phyloP scores from a whole-genome alignment of 2,329 filamentous ascomycete species.

The Stachybotrys elegans region DNA sequence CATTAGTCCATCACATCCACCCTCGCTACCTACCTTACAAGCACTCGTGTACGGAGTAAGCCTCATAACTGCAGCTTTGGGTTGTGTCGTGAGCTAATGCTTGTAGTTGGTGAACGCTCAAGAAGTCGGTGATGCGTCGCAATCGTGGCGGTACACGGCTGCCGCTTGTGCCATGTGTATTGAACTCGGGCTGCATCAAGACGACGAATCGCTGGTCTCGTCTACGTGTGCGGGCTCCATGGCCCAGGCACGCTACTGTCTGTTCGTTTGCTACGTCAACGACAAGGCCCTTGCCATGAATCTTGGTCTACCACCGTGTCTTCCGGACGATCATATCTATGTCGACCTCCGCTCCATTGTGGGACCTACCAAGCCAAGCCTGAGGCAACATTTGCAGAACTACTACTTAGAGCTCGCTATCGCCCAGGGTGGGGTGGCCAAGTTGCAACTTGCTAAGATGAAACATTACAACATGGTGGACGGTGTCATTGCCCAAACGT shows the following conservation, averaged over 20 bases:
- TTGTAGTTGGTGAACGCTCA: neutral
- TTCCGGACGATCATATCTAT: neutral
- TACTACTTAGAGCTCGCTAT: neutral
- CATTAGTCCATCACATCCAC: neutral
- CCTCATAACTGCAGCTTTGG: neutral
- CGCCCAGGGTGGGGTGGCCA: neutral
- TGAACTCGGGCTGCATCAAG: neutral
- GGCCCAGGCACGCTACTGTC: neutral
- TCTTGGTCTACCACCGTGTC: neutral
- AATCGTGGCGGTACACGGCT: neutral
- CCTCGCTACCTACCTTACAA: neutral
- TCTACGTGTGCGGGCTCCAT: neutral
- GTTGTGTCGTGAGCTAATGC: neutral
- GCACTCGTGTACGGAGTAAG: neutral
- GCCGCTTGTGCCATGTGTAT: neutral
- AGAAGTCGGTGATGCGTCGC: neutral
- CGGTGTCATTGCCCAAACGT: neutral
- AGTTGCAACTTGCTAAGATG: neutral
- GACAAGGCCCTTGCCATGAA: neutral
- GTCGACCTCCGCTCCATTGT: neutral
- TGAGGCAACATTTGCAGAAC: neutral
- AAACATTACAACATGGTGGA: neutral
- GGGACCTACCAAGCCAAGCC: neutral
- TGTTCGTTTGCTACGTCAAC: neutral
- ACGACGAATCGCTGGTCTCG: neutral